Percentiles rank a stretch among this genome's conserved stretches.
Conservation (phyloP, 2,329 filamentous ascomycete genomes). For the Cercospora nicotianae region DNA sequence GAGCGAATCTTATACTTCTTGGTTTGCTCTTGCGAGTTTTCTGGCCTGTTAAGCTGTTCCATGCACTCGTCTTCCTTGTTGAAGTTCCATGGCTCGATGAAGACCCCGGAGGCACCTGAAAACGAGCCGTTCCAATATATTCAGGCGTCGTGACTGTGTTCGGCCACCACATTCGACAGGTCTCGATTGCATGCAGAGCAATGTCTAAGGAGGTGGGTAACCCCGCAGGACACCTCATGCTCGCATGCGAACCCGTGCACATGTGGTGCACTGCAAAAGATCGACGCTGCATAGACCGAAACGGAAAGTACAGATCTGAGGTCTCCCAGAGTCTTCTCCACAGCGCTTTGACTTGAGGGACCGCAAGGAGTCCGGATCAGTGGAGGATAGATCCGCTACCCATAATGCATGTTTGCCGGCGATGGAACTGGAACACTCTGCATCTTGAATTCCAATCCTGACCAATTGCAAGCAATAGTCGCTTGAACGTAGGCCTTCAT, state of each 20-base stretch:
- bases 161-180: not conserved
- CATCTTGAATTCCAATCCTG: not conserved
- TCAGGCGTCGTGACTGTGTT: too few species aligned
- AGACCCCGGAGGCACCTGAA: not conserved
- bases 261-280: not conserved
- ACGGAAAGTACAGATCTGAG: not conserved
- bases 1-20: not conserved
- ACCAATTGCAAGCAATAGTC: not conserved
- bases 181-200: not conserved
- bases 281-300: not conserved
- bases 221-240: not conserved
- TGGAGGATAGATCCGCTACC: not conserved
- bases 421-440: not conserved
- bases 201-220: not conserved
- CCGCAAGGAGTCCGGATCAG: not conserved
- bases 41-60: not conserved
- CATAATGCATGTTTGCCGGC: not conserved
- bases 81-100: not conserved
- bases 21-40: not conserved
- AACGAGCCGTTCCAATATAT: not conserved
- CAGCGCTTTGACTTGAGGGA: not conserved
- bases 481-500: too few species aligned
- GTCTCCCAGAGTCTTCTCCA: not conserved
- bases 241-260: not conserved
- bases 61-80: not conserved